Percentiles rank a stretch among this genome's conserved stretches.
These are phyloP conservation scores for Tephrocybe sp. DNA, from an alignment of 768 basidiomycete species.

Conservation along the genomic window DNA sequence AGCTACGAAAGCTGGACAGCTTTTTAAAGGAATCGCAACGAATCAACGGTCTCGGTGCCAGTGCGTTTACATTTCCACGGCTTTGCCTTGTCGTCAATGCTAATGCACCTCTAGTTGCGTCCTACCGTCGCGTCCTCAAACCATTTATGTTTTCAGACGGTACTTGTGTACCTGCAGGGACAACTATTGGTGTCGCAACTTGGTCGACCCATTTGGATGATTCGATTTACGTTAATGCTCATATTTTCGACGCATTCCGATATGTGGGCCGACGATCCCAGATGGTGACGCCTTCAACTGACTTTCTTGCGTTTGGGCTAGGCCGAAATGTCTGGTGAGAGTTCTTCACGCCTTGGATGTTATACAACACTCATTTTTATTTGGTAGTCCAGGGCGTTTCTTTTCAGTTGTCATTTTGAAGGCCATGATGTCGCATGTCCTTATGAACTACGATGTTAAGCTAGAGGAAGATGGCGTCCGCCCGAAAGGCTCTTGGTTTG, in stretches of 20 bases:
- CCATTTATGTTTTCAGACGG: conserved; percentile 27
- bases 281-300: conserved; percentile 23
- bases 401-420: conserved; percentile 40
- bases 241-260: conserved; percentile 41
- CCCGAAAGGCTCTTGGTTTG: conserved; percentile 12
- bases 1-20: conserved; percentile 43
- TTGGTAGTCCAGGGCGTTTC: conserved; percentile 40
- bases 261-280: conserved; percentile 34
- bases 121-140: conserved; percentile 17
- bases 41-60: conserved; percentile 22
- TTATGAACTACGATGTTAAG: conserved; percentile 40
- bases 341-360: not conserved
- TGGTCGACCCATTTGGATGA: conserved; percentile 10
- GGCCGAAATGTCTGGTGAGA: conserved; percentile 26
- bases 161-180: conserved; percentile 24
- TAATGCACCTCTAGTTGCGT: conserved; percentile 14
- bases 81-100: not conserved
- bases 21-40: conserved; percentile 41
- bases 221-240: conserved; percentile 24
- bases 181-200: conserved; percentile 11
- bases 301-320: conserved; percentile 34
- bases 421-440: conserved; percentile 33
- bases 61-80: conserved; percentile 19
- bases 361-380: not conserved
- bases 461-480: conserved; percentile 11